phyloP scores from a whole-genome alignment of 345 rosid species.

The Draba incana region DNA sequence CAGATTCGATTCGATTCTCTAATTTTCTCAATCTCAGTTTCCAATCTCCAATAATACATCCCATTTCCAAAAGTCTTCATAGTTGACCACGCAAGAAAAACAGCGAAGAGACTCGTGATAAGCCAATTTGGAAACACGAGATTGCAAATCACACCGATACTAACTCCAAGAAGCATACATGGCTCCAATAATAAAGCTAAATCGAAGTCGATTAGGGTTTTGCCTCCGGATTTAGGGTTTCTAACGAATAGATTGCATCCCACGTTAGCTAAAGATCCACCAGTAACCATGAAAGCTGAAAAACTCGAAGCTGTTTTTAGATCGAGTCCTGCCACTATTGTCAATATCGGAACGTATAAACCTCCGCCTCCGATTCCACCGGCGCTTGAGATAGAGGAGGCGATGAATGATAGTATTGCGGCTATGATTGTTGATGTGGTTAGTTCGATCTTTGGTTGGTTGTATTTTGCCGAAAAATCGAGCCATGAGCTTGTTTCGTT shows the following conservation, averaged over 20 bases:
- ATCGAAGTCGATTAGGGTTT: constrained; percentile 61
- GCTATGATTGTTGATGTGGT: constrained; percentile 47
- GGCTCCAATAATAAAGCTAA: constrained; percentile 77
- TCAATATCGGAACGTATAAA: constrained; percentile 71
- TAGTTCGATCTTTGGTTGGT: constrained; percentile 39
- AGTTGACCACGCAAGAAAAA: constrained; percentile 83
- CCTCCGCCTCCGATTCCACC: constrained; percentile 97
- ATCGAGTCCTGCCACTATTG: constrained; percentile 66
- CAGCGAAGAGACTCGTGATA: constrained; percentile 63
- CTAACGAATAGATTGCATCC: constrained; percentile 50
- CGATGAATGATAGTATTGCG: constrained; percentile 63
- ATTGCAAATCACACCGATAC: constrained; percentile 79
- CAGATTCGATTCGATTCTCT: constrained; percentile 20
- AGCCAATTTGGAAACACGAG: constrained; percentile 81
- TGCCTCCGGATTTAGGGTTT: constrained; percentile 51
- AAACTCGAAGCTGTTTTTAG: constrained; percentile 74
- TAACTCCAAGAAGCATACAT: constrained; percentile 82
- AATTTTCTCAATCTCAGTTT: constrained; percentile 50
- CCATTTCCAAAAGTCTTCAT: constrained; percentile 73
- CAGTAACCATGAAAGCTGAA: constrained; percentile 94
- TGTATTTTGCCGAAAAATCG: constrained; percentile 27
- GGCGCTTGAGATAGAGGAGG: constrained; percentile 81
- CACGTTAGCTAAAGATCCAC: constrained; percentile 84
- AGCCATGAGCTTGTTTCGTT: constrained; percentile 44
- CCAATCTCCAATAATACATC: constrained; percentile 59